Percentiles rank a stretch among this genome's conserved stretches.
Evolutionary conservation across 306 rosid genomes (phyloP).

Genomic region (Trifolium dubium): DNA sequence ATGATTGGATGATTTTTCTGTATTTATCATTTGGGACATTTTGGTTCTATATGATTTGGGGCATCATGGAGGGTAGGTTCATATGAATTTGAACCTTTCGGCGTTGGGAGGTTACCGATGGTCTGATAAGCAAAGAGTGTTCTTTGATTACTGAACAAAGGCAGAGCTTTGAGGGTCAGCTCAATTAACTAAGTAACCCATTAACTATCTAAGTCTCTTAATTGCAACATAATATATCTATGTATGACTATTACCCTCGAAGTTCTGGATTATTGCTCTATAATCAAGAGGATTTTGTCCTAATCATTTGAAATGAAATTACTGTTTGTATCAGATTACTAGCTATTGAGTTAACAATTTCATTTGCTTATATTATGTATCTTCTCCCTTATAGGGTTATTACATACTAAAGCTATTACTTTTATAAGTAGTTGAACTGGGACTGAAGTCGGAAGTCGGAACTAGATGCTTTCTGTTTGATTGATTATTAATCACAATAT

Average conservation of each 20-base stretch:
- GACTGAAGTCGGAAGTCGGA: slow-evolving; percentile 26
- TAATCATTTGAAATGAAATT: neutral
- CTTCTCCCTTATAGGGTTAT: neutral
- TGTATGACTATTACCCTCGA: neutral
- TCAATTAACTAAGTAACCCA: neutral
- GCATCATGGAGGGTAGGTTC: slow-evolving; percentile 4
- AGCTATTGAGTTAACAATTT: slow-evolving; percentile 23
- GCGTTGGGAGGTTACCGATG: neutral
- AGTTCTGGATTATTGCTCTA: neutral
- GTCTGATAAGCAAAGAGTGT: neutral
- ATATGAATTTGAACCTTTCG: neutral
- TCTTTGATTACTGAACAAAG: neutral
- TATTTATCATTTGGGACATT: neutral
- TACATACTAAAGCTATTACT: neutral
- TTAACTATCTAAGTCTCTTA: neutral
- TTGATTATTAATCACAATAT: slow-evolving; percentile 19
- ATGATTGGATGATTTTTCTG: neutral
- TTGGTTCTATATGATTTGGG: neutral
- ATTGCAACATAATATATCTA: neutral
- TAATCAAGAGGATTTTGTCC: neutral
- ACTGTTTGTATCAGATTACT: neutral
- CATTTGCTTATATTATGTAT: neutral
- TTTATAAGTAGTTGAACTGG: slow-evolving; percentile 5
- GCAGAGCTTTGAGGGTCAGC: neutral
- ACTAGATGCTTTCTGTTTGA: slow-evolving; percentile 17